Evolutionary conservation across 108 stramenopile species (phyloP), one percentile per base, ranked within the genome.

Genomic region (Cylindrotheca closterium): DNA sequence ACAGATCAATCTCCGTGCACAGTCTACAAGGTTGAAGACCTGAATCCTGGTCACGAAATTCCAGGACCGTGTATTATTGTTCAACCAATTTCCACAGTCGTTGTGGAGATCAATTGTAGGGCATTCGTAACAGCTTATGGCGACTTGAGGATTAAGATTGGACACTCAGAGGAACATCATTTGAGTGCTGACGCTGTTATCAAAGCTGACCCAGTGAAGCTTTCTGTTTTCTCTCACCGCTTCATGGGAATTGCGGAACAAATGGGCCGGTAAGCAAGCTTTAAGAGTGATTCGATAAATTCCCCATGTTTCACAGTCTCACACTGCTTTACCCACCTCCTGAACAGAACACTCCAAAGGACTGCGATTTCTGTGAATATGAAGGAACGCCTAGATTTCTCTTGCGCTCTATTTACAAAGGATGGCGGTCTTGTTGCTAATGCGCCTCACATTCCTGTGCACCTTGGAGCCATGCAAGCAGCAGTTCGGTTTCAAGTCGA

Each of bases 171-270:
- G 15, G 52, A 12, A 46, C 71, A 46, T 63, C 8, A 73, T 73
- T 42, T 31, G 1, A 50, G 53, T 2, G 58, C 25, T 3, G 29
- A 53, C 32, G 2, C 17, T 30, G 48, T 24, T 1, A 71, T 54
- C 17, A 25, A 18, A 4, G 63, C 42, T 32, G 97, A 98, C 70
- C 94, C 96, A 12, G 91, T 98, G 30, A 79, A 89, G 64, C 79
- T 98, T n/a, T 89, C 89, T 8, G 87, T 98, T 37, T 97, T 89
- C 75, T 83, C 91, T 2, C 95, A 97, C 68, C 88, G 96, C 22
- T 99, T 98, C 83, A 99, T 99, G 99, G 94, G 97, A 21, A 98
- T 99, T 70, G 99, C 99, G 5, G 99, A 99, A 71, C 97, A 98
- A 80, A 98, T 98, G 97, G 99, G 99, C 22, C 81, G 96, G 37